Conservation (phyloP, 176 grass and related monocot species). For the Cenchrus fungigraminus region DNA sequence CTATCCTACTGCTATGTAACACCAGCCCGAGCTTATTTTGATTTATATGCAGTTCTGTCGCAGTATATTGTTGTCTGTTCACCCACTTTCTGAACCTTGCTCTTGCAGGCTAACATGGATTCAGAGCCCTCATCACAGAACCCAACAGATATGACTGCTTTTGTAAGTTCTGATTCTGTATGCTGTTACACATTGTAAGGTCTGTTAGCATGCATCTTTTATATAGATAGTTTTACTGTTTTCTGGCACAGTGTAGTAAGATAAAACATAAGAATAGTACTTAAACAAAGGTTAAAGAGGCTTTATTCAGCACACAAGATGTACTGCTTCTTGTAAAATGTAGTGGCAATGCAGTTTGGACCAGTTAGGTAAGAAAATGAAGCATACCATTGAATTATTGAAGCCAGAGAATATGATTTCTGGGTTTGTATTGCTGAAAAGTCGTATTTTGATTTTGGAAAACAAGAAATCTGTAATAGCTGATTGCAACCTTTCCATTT, state of each 20-base stretch:
- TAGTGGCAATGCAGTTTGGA: slow-evolving; percentile 17
- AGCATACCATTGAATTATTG: not conserved
- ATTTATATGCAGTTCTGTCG: slow-evolving; percentile 18
- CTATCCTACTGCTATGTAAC: slow-evolving; percentile 15
- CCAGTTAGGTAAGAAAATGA: not conserved
- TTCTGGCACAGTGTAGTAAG: not conserved
- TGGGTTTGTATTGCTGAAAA: slow-evolving; percentile 3
- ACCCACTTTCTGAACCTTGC: slow-evolving; percentile 9
- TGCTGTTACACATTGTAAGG: not conserved
- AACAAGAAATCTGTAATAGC: slow-evolving; percentile 2
- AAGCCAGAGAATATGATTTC: slow-evolving; percentile 1
- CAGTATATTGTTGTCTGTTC: slow-evolving; percentile 1
- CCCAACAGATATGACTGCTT: slow-evolving; percentile 87
- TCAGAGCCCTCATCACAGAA: slow-evolving; percentile 75
- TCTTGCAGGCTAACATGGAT: slow-evolving; percentile 69
- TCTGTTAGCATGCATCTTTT: slow-evolving; percentile 11
- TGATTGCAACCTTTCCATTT: slow-evolving; percentile 44
- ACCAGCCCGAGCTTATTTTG: slow-evolving; percentile 26
- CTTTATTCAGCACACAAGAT: not conserved
- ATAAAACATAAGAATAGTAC: not conserved
- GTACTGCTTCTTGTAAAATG: not conserved
- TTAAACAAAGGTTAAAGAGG: not conserved
- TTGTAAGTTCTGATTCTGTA: slow-evolving; percentile 62
- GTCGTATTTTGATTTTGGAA: slow-evolving; percentile 13
- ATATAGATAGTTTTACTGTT: slow-evolving; percentile 6